Percentiles rank a stretch among this genome's conserved stretches.
phyloP scores from a whole-genome alignment of 495 filamentous ascomycete species.

The Lepidopterella palustris region DNA sequence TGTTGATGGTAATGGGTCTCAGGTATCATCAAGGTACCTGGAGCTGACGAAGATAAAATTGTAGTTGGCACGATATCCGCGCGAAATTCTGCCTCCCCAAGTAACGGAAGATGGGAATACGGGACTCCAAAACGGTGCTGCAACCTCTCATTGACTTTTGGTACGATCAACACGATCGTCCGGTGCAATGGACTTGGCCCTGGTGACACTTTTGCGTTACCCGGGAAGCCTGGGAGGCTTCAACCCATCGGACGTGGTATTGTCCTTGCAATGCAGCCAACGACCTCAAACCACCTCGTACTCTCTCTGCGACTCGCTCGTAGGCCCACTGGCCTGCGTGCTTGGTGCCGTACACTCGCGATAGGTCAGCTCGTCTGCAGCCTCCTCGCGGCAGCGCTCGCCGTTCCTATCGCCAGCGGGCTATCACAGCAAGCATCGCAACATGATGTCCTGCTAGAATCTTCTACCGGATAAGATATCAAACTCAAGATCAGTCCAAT shows the following conservation, averaged over 20 bases:
- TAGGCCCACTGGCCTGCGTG: slow-evolving; percentile 33
- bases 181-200: no score
- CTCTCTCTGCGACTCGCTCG: slow-evolving; percentile 37
- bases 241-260: neutral
- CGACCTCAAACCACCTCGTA: slow-evolving; percentile 36
- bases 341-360: slow-evolving; percentile 32
- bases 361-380: neutral
- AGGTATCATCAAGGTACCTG: slow-evolving; percentile 37
- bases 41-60: slow-evolving; percentile 39
- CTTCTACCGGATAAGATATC: neutral
- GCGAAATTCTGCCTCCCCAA: slow-evolving; percentile 27
- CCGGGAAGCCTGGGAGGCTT: no score
- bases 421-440: neutral
- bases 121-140: slow-evolving; percentile 37
- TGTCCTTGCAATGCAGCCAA: slow-evolving; percentile 19
- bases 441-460: neutral
- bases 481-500: neutral
- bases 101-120: slow-evolving; percentile 24
- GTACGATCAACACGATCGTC: no score
- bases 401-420: slow-evolving; percentile 24
- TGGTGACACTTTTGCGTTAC: no score
- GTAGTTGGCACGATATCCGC: slow-evolving; percentile 35
- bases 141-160: slow-evolving; percentile 38
- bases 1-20: neutral
- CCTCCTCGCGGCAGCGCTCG: slow-evolving; percentile 10